A percentile compares a stretch with the other conserved stretches of the same genome.
Conservation (phyloP, 305 asterid species). For the Rubia peregrina region DNA sequence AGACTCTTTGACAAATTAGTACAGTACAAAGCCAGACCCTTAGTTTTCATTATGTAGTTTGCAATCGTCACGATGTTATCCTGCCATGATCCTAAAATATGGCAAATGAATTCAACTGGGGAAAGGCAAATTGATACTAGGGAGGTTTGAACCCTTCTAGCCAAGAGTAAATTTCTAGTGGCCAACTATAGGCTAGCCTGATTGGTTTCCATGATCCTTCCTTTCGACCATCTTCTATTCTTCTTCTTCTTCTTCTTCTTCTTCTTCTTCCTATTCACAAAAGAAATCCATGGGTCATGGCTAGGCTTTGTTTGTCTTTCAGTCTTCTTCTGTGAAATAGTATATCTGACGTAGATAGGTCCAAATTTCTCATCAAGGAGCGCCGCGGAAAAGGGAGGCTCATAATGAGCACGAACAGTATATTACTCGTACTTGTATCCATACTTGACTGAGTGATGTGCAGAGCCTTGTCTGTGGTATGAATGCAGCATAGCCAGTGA, state of each 20-base stretch:
- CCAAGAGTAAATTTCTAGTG: neutral
- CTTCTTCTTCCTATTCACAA: no score
- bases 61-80: neutral
- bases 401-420: neutral
- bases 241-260: no score
- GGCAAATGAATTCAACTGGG: neutral
- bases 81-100: neutral
- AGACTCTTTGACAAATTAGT: neutral
- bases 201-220: neutral
- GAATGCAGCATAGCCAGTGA: neutral
- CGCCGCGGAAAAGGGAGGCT: neutral
- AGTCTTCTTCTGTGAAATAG: neutral
- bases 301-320: neutral
- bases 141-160: neutral
- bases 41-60: neutral
- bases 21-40: neutral
- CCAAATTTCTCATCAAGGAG: no score
- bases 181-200: neutral
- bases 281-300: neutral
- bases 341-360: no score
- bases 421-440: neutral
- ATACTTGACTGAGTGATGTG: neutral
- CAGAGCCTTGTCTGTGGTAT: neutral
- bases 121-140: neutral
- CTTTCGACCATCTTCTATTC: no score